Conservation (phyloP, 192 early-diverging fungal species). For the Podila epigama region DNA sequence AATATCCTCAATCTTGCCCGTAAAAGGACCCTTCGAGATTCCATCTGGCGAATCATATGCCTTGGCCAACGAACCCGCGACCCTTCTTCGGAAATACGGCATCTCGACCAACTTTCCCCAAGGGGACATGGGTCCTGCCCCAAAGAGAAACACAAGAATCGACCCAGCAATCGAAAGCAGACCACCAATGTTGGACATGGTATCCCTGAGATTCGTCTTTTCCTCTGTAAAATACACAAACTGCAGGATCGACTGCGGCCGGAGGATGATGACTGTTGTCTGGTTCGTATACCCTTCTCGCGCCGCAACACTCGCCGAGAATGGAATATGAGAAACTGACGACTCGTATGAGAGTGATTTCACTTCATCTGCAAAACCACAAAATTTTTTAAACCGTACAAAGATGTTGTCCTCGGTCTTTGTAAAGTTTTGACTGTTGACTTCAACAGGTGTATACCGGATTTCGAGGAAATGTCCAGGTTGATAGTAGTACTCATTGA, state of each 20-base stretch:
- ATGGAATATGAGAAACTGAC: not conserved
- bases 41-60: conserved; percentile 14
- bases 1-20: conserved; percentile 11
- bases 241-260: not conserved
- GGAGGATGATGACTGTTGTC: conserved; percentile 30
- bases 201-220: conserved; percentile 19
- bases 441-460: conserved; percentile 10
- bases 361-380: not conserved
- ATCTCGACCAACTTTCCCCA: conserved; percentile 25
- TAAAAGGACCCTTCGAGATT: conserved; percentile 34
- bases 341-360: conserved; percentile 3
- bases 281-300: not conserved
- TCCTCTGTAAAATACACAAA: conserved; percentile 4
- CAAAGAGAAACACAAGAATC: conserved; percentile 31
- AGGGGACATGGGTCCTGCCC: conserved; percentile 21
- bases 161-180: conserved; percentile 16
- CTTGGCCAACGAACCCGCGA: conserved; percentile 13
- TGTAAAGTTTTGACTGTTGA: not conserved
- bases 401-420: not conserved
- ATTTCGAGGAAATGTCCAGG: conserved; percentile 34
- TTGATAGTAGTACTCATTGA: conserved; percentile 15
- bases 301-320: not conserved
- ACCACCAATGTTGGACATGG: conserved; percentile 34
- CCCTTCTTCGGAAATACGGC: conserved; percentile 17
- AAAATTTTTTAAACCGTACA: not conserved